Percentiles rank a stretch among this genome's conserved stretches.
Conservation (phyloP, 331 rosid species). For the Spiraea crenata region DNA sequence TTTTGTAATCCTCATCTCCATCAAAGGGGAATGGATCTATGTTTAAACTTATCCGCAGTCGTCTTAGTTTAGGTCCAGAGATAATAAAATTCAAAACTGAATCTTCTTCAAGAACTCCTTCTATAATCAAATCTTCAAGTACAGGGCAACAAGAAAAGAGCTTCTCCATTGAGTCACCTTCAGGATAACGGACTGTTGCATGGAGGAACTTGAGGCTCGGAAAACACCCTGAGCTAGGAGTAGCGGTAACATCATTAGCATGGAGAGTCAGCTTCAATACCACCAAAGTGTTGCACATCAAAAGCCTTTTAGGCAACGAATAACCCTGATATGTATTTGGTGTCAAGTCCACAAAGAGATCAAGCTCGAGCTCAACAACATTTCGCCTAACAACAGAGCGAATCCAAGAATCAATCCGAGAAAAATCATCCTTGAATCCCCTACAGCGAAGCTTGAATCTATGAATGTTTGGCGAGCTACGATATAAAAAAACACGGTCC, state of each 20-base stretch:
- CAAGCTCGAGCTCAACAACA: not conserved
- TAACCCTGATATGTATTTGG: not conserved
- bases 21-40: not conserved
- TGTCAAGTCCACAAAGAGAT: not conserved
- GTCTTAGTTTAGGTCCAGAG: slow-evolving; percentile 1
- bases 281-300: slow-evolving; percentile 3
- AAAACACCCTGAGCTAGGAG: not conserved
- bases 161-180: not conserved
- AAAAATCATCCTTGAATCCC: not conserved
- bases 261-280: slow-evolving; percentile 1
- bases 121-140: slow-evolving; percentile 1
- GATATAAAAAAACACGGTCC: not conserved
- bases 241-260: not conserved
- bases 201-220: slow-evolving; percentile 1
- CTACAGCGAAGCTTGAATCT: not conserved
- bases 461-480: not conserved
- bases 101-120: not conserved
- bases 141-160: not conserved
- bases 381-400: not conserved
- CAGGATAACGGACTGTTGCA: not conserved
- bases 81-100: not conserved
- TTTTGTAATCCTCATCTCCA: not conserved
- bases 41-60: not conserved
- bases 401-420: slow-evolving; percentile 4
- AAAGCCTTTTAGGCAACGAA: not conserved